Conservation (phyloP, 768 basidiomycete genomes). For the Hygrocybe coccinea region DNA sequence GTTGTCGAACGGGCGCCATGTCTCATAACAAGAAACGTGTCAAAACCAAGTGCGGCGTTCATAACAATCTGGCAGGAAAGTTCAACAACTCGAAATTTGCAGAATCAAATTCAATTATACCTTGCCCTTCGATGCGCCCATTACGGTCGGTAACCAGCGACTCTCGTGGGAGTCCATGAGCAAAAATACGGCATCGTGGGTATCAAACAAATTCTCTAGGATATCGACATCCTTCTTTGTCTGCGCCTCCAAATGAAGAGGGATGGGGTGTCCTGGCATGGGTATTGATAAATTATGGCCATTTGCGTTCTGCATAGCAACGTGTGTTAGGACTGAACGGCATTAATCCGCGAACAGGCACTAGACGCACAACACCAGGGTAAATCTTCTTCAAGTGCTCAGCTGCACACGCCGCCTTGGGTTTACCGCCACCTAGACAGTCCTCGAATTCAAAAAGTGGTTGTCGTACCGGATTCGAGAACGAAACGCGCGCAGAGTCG, state of each 20-base stretch:
- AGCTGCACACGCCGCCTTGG: constrained; percentile 90
- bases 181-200: constrained; percentile 87
- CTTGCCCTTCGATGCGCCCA: constrained; percentile 83
- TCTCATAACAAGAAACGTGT: constrained; percentile 90
- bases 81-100: background rate
- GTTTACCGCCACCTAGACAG: constrained; percentile 90
- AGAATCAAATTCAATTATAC: constrained; percentile 32
- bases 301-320: constrained; percentile 59
- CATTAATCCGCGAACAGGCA: background rate
- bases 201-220: constrained; percentile 73
- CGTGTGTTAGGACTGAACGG: background rate
- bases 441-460: constrained; percentile 95
- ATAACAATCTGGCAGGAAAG: constrained; percentile 63
- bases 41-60: constrained; percentile 93
- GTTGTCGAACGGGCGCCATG: constrained; percentile 65
- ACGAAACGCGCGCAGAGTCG: constrained; percentile 87
- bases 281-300: constrained; percentile 81
- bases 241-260: constrained; percentile 50
- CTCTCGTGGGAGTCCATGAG: constrained; percentile 99
- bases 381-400: constrained; percentile 83
- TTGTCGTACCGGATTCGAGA: constrained; percentile 96
- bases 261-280: constrained; percentile 96
- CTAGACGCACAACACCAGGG: constrained; percentile 76
- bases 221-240: constrained; percentile 61
- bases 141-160: constrained; percentile 90